These are phyloP conservation scores for Trichoderma breve DNA, from an alignment of 2,329 filamentous ascomycete species.

Conservation along the genomic window DNA sequence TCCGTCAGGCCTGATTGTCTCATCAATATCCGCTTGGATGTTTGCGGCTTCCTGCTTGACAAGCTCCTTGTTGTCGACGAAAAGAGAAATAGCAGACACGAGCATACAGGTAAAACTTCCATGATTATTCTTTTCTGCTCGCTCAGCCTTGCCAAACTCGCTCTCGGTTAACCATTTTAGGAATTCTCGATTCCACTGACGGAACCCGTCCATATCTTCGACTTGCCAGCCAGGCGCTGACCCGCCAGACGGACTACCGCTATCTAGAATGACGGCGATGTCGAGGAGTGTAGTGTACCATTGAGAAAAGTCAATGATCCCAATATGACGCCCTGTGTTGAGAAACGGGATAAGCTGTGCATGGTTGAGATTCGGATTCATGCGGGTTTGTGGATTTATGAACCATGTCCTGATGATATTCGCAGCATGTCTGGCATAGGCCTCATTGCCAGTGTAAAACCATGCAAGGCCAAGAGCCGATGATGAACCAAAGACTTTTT, in stretches of 20 bases:
- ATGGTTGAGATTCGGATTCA: slow-evolving; percentile 20
- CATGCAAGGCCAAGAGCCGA: slow-evolving; percentile 15
- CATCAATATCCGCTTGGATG: not conserved
- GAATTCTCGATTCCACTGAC: slow-evolving; percentile 13
- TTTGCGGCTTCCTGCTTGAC: not conserved
- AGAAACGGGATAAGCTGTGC: slow-evolving; percentile 13
- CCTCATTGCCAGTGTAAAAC: slow-evolving; percentile 16
- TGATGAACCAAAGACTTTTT: slow-evolving; percentile 13
- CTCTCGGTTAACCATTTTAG: slow-evolving; percentile 13
- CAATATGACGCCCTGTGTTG: slow-evolving; percentile 15
- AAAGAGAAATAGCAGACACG: slow-evolving; percentile 12
- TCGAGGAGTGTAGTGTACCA: slow-evolving; percentile 14
- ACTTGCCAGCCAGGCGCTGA: slow-evolving; percentile 8
- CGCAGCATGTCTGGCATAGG: slow-evolving; percentile 4
- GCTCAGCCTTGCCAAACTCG: slow-evolving; percentile 12
- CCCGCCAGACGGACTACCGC: not conserved
- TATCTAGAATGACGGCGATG: slow-evolving; percentile 3
- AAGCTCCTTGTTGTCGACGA: slow-evolving; percentile 1
- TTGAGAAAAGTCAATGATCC: slow-evolving; percentile 17
- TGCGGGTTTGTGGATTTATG: slow-evolving; percentile 3
- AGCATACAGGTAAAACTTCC: slow-evolving; percentile 13
- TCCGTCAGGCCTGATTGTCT: not conserved
- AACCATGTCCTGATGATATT: slow-evolving; percentile 16
- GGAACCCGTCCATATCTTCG: not conserved
- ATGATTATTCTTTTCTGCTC: slow-evolving; percentile 14